Evolutionary conservation across 768 basidiomycete species (phyloP).

Genomic region (Crucibulum laeve): DNA sequence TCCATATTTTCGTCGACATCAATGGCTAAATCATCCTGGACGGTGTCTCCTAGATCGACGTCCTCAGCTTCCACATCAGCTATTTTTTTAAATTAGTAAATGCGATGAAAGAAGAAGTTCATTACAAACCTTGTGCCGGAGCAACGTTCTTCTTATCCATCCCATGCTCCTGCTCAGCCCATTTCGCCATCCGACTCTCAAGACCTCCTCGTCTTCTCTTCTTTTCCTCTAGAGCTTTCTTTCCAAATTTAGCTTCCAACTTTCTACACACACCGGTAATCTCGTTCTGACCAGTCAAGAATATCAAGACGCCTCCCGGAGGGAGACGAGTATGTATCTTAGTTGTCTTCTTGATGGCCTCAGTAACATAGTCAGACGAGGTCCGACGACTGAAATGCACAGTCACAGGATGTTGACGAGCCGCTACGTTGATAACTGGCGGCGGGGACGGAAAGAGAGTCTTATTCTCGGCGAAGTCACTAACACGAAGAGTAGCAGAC

Average conservation of each 20-base stretch:
- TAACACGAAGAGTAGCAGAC: slow-evolving; percentile 95
- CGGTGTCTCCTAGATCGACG: slow-evolving; percentile 55
- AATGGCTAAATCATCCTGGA: slow-evolving; percentile 50
- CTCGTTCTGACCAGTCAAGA: slow-evolving; percentile 95
- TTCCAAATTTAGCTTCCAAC: slow-evolving; percentile 74
- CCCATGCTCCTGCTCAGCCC: slow-evolving; percentile 19
- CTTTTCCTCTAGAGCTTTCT: slow-evolving; percentile 54
- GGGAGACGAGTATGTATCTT: slow-evolving; percentile 94
- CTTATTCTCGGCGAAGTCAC: slow-evolving; percentile 86
- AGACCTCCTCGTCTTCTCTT: slow-evolving; percentile 28
- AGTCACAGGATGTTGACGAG: slow-evolving; percentile 93
- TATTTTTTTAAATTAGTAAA: slow-evolving; percentile 15
- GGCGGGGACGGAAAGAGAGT: slow-evolving; percentile 79
- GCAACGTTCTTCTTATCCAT: slow-evolving; percentile 22
- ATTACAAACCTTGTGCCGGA: slow-evolving; percentile 43
- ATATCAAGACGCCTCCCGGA: slow-evolving; percentile 88
- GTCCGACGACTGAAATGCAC: slow-evolving; percentile 91
- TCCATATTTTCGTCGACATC: slow-evolving; percentile 63
- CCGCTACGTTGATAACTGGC: slow-evolving; percentile 86
- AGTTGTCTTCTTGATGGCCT: slow-evolving; percentile 83
- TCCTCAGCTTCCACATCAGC: slow-evolving; percentile 83
- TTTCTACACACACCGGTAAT: slow-evolving; percentile 81
- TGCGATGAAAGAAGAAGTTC: slow-evolving; percentile 3
- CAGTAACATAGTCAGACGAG: slow-evolving; percentile 79
- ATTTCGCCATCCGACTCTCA: slow-evolving; percentile 16